Percentiles rank a stretch among this genome's conserved stretches.
These are phyloP conservation scores for Coemansia sp. DNA, from an alignment of 192 early-diverging fungal species.

Conservation along the genomic window DNA sequence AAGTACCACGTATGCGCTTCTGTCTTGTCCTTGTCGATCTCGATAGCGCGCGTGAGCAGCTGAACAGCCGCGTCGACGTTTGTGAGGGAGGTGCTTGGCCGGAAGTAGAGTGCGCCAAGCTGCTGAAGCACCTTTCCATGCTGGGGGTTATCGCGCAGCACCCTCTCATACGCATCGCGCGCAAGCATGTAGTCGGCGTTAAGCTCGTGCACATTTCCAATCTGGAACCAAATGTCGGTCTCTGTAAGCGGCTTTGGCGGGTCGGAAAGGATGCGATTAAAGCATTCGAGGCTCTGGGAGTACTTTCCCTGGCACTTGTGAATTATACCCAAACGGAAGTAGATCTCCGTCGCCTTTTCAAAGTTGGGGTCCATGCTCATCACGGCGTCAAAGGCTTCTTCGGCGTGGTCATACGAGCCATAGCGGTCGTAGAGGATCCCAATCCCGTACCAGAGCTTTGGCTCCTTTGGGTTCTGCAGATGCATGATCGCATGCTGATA, in stretches of 20 bases:
- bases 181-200: constrained; percentile 82
- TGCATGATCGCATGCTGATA: constrained; percentile 97
- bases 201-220: constrained; percentile 94
- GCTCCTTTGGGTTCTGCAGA: constrained; percentile 91
- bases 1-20: constrained; percentile 96
- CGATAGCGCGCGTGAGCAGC: constrained; percentile 80
- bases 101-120: constrained; percentile 95
- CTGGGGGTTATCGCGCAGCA: constrained; percentile 83
- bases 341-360: constrained; percentile 97
- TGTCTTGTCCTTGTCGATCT: constrained; percentile 73
- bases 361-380: constrained; percentile 95
- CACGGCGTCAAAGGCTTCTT: constrained; percentile 93
- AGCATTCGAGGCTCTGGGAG: constrained; percentile 65
- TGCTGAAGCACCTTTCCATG: constrained; percentile 96
- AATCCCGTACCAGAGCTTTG: constrained; percentile 99
- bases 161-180: constrained; percentile 90
- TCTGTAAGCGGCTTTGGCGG: constrained; percentile 95
- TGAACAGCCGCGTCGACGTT: constrained; percentile 84
- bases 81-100: constrained; percentile 74
- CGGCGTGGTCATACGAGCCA: constrained; percentile 94
- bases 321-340: constrained; percentile 96
- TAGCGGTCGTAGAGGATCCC: constrained; percentile 97
- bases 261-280: constrained; percentile 80
- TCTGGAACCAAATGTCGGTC: constrained; percentile 98
- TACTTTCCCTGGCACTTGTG: constrained; percentile 74